A percentile compares a stretch with the other conserved stretches of the same genome.
phyloP scores from a whole-genome alignment of 2,329 filamentous ascomycete species.

The Aspergillus novoparasiticus region DNA sequence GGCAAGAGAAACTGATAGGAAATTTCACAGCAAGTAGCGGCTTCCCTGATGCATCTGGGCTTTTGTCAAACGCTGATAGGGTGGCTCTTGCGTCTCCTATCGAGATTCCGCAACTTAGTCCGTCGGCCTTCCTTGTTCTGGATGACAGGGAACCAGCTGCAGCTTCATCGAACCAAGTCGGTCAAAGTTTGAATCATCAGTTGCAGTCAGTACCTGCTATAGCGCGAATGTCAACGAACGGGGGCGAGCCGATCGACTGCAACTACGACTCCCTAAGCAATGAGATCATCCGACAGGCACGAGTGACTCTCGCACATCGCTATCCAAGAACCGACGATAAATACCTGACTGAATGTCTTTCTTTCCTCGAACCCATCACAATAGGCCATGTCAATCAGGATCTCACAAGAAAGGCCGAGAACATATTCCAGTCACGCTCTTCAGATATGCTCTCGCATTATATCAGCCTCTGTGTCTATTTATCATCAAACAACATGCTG shows the following conservation, averaged over 20 bases:
- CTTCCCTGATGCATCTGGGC: neutral
- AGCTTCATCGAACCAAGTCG: neutral
- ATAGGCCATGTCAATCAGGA: neutral
- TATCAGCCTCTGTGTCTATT: slow-evolving; percentile 13
- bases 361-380: neutral
- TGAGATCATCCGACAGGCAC: neutral
- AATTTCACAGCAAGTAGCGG: neutral
- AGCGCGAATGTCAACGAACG: neutral
- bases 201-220: neutral
- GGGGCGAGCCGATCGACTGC: neutral
- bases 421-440: slow-evolving; percentile 3
- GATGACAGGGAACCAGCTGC: neutral
- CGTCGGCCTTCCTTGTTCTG: neutral
- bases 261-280: neutral
- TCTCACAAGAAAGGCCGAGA: neutral
- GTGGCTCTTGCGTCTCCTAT: neutral
- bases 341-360: neutral
- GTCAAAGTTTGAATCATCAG: neutral
- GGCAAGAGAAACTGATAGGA: neutral
- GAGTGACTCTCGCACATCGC: neutral
- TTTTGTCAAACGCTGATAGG: neutral
- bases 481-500: slow-evolving; percentile 23
- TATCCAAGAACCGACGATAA: neutral
- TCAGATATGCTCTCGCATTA: slow-evolving; percentile 2
- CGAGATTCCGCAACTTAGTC: neutral